phyloP scores from a whole-genome alignment of 176 grass and related monocot genomes.

The Pharus latifolius region DNA sequence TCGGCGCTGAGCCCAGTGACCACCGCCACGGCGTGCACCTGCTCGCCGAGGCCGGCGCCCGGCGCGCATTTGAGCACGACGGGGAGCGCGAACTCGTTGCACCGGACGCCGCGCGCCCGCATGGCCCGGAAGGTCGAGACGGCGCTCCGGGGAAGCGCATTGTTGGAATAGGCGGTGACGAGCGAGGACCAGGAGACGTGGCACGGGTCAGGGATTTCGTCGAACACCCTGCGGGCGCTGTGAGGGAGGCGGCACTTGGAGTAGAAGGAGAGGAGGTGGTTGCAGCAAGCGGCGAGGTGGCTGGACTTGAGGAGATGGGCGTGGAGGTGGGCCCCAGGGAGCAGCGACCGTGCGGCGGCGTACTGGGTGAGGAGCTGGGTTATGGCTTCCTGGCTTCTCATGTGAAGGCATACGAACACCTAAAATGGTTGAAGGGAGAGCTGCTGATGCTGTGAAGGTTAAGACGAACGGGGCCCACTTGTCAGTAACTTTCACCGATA shows the following conservation, averaged over 20 bases:
- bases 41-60: conserved; percentile 32
- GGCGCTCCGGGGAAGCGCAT: conserved; percentile 34
- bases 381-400: conserved; percentile 18
- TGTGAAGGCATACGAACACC: conserved; percentile 3
- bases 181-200: conserved; percentile 72
- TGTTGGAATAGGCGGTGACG: conserved; percentile 67
- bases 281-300: conserved; percentile 20
- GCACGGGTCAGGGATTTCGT: conserved; percentile 56
- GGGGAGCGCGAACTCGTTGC: conserved; percentile 77
- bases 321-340: conserved; percentile 42
- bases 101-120: conserved; percentile 35
- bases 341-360: conserved; percentile 19
- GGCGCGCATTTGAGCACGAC: conserved; percentile 51
- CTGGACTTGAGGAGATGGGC: conserved; percentile 51
- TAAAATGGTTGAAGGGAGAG: too few relatives aligned
- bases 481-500: too few relatives aligned
- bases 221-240: conserved; percentile 58
- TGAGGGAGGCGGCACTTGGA: conserved; percentile 36
- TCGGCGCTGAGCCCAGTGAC: conserved; percentile 36
- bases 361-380: conserved; percentile 18
- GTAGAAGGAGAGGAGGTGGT: conserved; percentile 61
- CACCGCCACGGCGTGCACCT: conserved; percentile 52
- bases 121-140: conserved; percentile 38
- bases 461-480: too few relatives aligned
- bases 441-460: too few relatives aligned